Conservation (phyloP, 768 basidiomycete species). For the Butyriboletus loyo region DNA sequence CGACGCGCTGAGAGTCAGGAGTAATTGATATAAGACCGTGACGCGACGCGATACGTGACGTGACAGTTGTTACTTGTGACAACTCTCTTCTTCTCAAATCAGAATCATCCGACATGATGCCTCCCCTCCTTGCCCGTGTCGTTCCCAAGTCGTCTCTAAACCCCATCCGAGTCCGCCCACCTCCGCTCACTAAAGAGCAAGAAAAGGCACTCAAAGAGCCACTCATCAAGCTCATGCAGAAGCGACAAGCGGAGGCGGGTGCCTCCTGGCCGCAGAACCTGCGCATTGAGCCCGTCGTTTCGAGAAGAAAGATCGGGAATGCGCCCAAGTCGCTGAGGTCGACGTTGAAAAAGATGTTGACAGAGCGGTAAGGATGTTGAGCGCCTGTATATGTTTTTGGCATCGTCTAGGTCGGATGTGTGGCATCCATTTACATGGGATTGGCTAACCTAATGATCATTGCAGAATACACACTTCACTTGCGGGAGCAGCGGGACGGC, state of each 20-base stretch:
- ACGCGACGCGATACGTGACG: conserved; percentile 24
- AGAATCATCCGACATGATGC: conserved; percentile 3
- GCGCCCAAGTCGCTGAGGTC: conserved; percentile 37
- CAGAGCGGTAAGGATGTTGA: conserved; percentile 25
- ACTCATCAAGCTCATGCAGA: conserved; percentile 42
- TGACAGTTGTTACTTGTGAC: conserved; percentile 7
- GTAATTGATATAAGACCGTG: conserved; percentile 3
- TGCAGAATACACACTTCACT: not conserved
- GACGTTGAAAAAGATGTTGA: conserved; percentile 40
- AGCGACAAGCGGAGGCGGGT: conserved; percentile 38
- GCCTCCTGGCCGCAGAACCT: conserved; percentile 46
- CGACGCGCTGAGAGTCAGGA: not conserved
- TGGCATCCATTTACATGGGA: not conserved
- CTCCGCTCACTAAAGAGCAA: conserved; percentile 32
- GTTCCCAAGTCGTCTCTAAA: conserved; percentile 35
- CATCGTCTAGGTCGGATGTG: conserved; percentile 4
- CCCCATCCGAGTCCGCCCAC: conserved; percentile 21
- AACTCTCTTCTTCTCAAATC: not conserved
- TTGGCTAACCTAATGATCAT: not conserved
- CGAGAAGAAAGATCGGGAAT: conserved; percentile 37
- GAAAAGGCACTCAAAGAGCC: conserved; percentile 30
- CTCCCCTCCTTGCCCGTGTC: conserved; percentile 32
- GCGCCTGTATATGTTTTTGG: not conserved
- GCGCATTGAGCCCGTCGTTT: conserved; percentile 46
- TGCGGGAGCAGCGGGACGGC: not conserved